Percentiles rank a stretch among this genome's conserved stretches.
Evolutionary conservation across 2,329 filamentous ascomycete genomes (phyloP).

Genomic region (Epichloe glyceriae): DNA sequence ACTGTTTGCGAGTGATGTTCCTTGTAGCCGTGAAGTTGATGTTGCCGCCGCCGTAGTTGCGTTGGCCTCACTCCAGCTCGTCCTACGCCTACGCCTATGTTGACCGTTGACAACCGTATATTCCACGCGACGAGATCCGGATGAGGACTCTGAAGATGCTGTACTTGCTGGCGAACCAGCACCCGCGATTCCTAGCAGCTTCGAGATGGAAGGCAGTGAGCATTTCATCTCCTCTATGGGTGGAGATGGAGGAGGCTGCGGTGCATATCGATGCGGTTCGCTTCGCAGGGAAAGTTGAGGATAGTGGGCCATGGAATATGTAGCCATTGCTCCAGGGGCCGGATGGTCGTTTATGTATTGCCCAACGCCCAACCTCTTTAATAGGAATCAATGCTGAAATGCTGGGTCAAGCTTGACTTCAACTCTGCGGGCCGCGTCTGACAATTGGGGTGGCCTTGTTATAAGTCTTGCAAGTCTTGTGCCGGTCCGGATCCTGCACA

Average conservation of each 20-base stretch:
- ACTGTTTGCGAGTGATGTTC: not conserved
- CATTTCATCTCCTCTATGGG: slow-evolving; percentile 69
- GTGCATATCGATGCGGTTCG: slow-evolving; percentile 27
- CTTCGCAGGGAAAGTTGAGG: slow-evolving; percentile 10
- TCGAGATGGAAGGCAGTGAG: slow-evolving; percentile 87
- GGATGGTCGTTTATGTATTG: not conserved
- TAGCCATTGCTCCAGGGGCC: slow-evolving; percentile 10
- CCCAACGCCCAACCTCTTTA: no score
- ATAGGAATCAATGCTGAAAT: not conserved
- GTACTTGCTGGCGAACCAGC: slow-evolving; percentile 47
- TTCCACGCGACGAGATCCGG: slow-evolving; percentile 22
- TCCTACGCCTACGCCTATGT: not conserved
- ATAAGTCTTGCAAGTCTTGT: slow-evolving; percentile 5
- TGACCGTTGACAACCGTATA: slow-evolving; percentile 10
- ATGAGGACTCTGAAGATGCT: slow-evolving; percentile 34
- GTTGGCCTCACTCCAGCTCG: not conserved
- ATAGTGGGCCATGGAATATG: slow-evolving; percentile 18
- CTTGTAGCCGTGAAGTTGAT: not conserved
- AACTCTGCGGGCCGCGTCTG: not conserved
- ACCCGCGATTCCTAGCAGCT: slow-evolving; percentile 72
- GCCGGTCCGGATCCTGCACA: not conserved
- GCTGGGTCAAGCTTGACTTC: not conserved
- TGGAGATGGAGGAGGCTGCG: slow-evolving; percentile 58
- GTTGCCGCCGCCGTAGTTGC: not conserved
- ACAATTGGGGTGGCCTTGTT: slow-evolving; percentile 8